Base-by-base conservation (phyloP, 805 yeast genomes). In the Citeromyces matritensis region DNA sequence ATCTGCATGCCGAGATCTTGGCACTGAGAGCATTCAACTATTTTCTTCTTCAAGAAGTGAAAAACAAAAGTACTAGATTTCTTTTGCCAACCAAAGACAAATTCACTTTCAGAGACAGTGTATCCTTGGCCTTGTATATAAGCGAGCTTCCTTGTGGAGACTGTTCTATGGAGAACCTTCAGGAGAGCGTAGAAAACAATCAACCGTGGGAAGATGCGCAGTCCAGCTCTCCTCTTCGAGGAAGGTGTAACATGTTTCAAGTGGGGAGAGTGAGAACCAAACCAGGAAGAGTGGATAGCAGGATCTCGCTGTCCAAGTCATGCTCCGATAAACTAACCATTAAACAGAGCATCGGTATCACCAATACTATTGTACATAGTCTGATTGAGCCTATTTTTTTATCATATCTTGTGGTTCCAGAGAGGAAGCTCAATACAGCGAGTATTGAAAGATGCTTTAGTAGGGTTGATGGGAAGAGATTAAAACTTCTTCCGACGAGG, bases 101-200 rank as follows among this genome's bases (percentile, higher is more conserved):
- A 25, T 71, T 42, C 36, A 36, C 25, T 15, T 31, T 70, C 31
- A 63, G 52, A 27, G 32, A 39, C 0, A 55, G 51, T 3, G 48
- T 67, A 29, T 44, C 58, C 30, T 49, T 84, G 33, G 76, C 73
- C 1, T 46, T 84, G 39, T 76, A 70, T 37, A 56, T 80, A 5
- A 71, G 86, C 8, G 91, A 80, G 38, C 60, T 76, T 1, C 96
- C 96, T 0, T 86, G 97, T 56, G 97, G 97, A 1, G 96, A 86
- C 48, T 74, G 82, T 1, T 77, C 93, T 5, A 67, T 84, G 71
- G 63, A 62, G 21, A 40, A 51, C n/a, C 26, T 53, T 1, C 43
- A 48, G 15, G 36, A 55, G 3, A 38, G 45, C 10, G 30, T 42
- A 9, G 32, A 31, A 32, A 41, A 35, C 33, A 35, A 27, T 30